A percentile compares a stretch with the other conserved stretches of the same genome.
Evolutionary conservation across 345 rosid species (phyloP).

Genomic region (Gossypium raimondii): DNA sequence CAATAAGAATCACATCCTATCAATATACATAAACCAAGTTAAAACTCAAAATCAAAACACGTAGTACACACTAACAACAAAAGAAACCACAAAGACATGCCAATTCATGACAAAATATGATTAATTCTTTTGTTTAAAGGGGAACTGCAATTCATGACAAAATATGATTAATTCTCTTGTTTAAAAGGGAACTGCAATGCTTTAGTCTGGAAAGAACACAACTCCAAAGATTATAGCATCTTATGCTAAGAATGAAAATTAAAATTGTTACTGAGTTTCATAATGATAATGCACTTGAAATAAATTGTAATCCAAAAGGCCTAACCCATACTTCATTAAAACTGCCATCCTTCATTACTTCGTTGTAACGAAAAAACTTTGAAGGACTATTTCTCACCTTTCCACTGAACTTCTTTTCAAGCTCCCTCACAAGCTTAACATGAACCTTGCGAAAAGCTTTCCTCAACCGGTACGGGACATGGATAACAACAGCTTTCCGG

Average conservation of each 20-base stretch:
- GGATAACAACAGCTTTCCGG: constrained; percentile 70
- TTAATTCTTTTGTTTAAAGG: no score
- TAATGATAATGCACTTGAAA: not conserved
- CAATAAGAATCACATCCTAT: constrained; percentile 76
- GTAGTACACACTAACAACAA: no score
- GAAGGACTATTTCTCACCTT: constrained; percentile 40
- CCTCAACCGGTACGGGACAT: constrained; percentile 78
- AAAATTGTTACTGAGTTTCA: not conserved
- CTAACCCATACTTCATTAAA: not conserved
- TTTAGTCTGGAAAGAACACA: not conserved
- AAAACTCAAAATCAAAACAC: not conserved
- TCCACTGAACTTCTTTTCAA: constrained; percentile 89
- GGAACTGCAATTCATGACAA: not conserved
- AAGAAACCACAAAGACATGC: no score
- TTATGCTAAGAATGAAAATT: not conserved
- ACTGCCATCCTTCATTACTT: not conserved
- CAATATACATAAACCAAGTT: not conserved
- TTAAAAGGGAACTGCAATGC: not conserved
- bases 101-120: no score
- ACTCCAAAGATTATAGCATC: not conserved
- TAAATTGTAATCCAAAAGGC: not conserved
- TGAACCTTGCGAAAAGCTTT: constrained; percentile 74
- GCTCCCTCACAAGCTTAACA: constrained; percentile 81
- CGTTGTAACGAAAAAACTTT: not conserved
- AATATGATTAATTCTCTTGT: not conserved